Evolutionary conservation across 352 stramenopile genomes (phyloP).

Genomic region (Phytopythium chamaehyphon): DNA sequence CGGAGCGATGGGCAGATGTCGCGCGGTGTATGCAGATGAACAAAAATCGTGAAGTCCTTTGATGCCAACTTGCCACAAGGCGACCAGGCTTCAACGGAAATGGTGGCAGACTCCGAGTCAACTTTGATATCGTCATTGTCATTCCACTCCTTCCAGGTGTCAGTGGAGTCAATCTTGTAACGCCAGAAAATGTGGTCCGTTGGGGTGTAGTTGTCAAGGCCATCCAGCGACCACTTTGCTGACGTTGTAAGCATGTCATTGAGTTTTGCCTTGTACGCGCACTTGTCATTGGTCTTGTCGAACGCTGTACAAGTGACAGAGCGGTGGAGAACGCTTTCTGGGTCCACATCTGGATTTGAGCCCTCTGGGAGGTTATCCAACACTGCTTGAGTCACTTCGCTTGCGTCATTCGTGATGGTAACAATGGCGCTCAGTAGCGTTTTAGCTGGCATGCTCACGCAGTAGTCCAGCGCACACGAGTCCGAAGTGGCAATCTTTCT

Average conservation of each 20-base stretch:
- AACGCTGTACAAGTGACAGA: constrained; percentile 15
- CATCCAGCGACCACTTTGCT: constrained; percentile 3
- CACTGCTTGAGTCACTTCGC: constrained; percentile 4
- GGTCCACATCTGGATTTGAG: background rate
- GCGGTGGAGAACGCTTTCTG: constrained; percentile 7
- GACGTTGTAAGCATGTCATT: constrained; percentile 9
- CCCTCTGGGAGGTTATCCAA: constrained; percentile 8
- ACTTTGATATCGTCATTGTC: constrained; percentile 17
- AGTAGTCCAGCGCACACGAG: constrained; percentile 14
- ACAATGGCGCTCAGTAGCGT: constrained; percentile 5
- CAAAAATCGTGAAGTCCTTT: constrained; percentile 24
- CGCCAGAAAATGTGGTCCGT: constrained; percentile 39
- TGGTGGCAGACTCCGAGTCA: constrained; percentile 14
- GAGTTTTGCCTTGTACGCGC: constrained; percentile 10
- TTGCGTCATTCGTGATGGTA: background rate
- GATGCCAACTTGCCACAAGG: constrained; percentile 29
- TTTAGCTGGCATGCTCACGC: constrained; percentile 4
- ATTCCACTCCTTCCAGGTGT: constrained; percentile 10
- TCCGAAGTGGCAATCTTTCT: constrained; percentile 9
- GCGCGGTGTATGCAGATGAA: constrained; percentile 31
- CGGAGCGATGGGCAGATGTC: constrained; percentile 8
- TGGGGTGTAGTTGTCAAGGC: background rate
- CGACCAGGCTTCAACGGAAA: constrained; percentile 54
- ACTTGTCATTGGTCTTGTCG: background rate
- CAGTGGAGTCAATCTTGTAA: constrained; percentile 20